Base-by-base conservation (phyloP, 305 asterid species). In the Fraxinus floribunda region DNA sequence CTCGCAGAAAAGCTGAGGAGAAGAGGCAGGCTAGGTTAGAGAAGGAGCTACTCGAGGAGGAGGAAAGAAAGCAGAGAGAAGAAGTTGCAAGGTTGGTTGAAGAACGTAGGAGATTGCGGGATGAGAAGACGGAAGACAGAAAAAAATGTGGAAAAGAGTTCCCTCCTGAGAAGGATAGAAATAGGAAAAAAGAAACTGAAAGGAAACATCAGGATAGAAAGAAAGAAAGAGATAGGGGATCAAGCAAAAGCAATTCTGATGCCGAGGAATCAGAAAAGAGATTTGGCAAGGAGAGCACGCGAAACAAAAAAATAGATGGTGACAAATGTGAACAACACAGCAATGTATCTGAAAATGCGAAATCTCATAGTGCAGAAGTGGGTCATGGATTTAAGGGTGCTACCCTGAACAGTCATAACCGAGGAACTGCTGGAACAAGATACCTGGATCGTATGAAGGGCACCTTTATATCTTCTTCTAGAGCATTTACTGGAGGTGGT, bases 361-460 rank as follows among this genome's bases (percentile, higher is more conserved):
- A 88, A 90, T n/a, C 89, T 77, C 95, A 90, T 80, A 88, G 86
- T 86, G 79, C 87, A 68, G 97, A 93, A 78, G 38, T 68, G 32
- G 91, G 91, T 15, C 91, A 88, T 84, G 97, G 92, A 72, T 89
- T 86, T 89, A 95, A 88, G 89, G 88, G 89, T 79, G 82, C 87
- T 83, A 78, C 90, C 77, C 83, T 87, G 46, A 87, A 80, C 78
- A 89, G 79, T 86, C 90, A 90, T 80, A 90, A 78, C 89, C 88
- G 90, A 80, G 95, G 88, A 78, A 90, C 85, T 91, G 91, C 91
- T 30, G 98, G 99, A 76, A 84, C 92, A 76, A 88, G 98, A 88
- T 96, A 96, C 89, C 87, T 96, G 73, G 99, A 96, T 89, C 97
- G 97, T 26, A 89, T 96, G 95, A 90, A 88, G 91, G 99, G 98